Evolutionary conservation across 139 green algal genomes (phyloP).

Genomic region (Tetraselmis striata): DNA sequence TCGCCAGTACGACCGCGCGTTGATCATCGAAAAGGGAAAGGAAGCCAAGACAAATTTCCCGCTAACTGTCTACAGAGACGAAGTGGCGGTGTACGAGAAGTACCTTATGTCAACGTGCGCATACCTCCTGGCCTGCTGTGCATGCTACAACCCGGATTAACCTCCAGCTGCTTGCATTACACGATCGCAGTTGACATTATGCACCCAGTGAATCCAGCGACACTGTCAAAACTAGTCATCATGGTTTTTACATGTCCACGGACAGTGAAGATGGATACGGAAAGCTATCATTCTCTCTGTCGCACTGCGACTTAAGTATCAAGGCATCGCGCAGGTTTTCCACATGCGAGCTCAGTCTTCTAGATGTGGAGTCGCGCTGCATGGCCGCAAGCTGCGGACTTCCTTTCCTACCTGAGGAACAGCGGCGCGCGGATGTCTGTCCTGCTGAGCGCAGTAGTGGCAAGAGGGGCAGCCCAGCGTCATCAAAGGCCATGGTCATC

Average conservation of each 20-base stretch:
- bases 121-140: too few relatives aligned
- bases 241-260: too few relatives aligned
- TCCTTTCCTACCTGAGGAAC: neutral
- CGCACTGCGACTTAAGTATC: too few relatives aligned
- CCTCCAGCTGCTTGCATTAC: too few relatives aligned
- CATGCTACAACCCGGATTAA: too few relatives aligned
- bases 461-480: neutral
- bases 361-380: neutral
- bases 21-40: conserved; percentile 58
- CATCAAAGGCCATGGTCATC: neutral
- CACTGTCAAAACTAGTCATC: too few relatives aligned
- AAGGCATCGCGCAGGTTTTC: neutral
- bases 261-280: too few relatives aligned
- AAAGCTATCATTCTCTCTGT: too few relatives aligned
- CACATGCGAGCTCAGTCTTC: neutral
- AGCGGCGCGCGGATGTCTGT: too few relatives aligned
- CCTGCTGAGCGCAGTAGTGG: neutral
- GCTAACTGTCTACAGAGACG: neutral
- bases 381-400: neutral
- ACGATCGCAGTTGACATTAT: too few relatives aligned
- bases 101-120: too few relatives aligned
- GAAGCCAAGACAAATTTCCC: conserved; percentile 68
- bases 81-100: conserved; percentile 42
- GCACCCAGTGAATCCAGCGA: too few relatives aligned
- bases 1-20: conserved; percentile 56